These are phyloP conservation scores for Metrosideros polymorpha DNA, from an alignment of 441 rosid genomes.

Conservation along the genomic window DNA sequence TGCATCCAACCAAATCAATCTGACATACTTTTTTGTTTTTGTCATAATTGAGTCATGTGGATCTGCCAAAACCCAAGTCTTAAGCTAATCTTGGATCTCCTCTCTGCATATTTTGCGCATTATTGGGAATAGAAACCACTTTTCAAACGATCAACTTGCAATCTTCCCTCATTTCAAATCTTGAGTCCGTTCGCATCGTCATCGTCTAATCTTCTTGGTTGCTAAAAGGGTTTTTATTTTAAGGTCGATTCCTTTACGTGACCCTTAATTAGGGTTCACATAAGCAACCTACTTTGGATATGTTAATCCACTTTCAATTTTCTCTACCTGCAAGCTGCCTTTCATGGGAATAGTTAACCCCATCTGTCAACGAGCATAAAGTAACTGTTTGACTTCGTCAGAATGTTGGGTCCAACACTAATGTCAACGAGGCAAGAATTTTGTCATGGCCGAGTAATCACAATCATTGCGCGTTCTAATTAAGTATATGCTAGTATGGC, in stretches of 20 bases:
- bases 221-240: neutral
- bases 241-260: neutral
- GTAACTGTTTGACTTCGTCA: neutral
- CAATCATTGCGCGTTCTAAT: neutral
- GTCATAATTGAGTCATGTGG: neutral
- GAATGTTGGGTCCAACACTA: neutral
- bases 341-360: neutral
- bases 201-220: neutral
- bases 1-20: neutral
- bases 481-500: neutral
- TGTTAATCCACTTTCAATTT: neutral
- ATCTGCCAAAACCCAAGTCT: neutral
- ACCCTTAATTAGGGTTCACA: neutral
- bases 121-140: neutral
- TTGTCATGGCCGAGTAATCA: neutral
- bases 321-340: neutral
- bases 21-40: neutral
- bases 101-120: neutral
- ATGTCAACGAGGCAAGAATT: neutral
- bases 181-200: neutral
- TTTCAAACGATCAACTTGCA: neutral
- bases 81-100: neutral
- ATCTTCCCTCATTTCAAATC: neutral
- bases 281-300: neutral
- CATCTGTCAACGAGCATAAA: neutral